Conservation (phyloP, 371 early-diverging fungal genomes). For the Apophysomyces trapeziformis region DNA sequence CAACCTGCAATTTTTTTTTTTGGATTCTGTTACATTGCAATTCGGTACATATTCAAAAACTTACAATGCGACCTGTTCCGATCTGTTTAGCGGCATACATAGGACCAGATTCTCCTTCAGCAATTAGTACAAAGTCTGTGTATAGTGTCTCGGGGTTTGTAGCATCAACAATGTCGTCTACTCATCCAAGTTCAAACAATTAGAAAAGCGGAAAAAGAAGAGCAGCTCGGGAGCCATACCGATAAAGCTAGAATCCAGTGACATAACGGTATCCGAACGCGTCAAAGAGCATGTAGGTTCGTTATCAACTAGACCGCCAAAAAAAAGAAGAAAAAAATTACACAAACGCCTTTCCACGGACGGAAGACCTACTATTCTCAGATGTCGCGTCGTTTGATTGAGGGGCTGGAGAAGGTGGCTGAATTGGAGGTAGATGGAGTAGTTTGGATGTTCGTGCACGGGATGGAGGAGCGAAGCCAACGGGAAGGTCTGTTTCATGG, state of each 20-base stretch:
- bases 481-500: constrained; percentile 29
- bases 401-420: constrained; percentile 4
- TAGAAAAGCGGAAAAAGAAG: not conserved
- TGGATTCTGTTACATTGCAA: not conserved
- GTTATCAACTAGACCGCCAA: not conserved
- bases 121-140: constrained; percentile 61
- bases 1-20: constrained; percentile 43
- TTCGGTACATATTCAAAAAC: not conserved
- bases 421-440: constrained; percentile 25
- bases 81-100: constrained; percentile 67
- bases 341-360: too few relatives aligned
- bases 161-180: constrained; percentile 49
- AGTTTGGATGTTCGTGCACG: constrained; percentile 49
- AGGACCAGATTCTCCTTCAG: constrained; percentile 83
- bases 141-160: constrained; percentile 55
- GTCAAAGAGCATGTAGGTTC: constrained; percentile 12
- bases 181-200: not conserved
- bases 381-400: not conserved
- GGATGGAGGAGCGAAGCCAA: constrained; percentile 55
- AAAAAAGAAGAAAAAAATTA: too few relatives aligned
- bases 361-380: not conserved
- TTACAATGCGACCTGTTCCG: constrained; percentile 48
- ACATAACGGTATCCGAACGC: constrained; percentile 27
- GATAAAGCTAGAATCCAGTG: constrained; percentile 40
- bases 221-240: constrained; percentile 20